Evolutionary conservation across 305 asterid species (phyloP).

Genomic region (Striga hermonthica): DNA sequence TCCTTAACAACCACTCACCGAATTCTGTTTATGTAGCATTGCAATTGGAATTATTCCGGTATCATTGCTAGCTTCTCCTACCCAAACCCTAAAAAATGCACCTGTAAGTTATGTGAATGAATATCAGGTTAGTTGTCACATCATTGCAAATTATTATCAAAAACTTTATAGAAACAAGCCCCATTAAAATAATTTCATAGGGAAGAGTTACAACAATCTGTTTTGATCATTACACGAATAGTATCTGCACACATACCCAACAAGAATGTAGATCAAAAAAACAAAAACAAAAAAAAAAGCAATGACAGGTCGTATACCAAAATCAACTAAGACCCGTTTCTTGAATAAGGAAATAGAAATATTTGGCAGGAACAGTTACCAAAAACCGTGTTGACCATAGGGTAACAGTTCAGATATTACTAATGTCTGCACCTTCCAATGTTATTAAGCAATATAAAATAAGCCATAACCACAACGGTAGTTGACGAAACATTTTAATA

Average conservation of each 20-base stretch:
- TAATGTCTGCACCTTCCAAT: slow-evolving; percentile 10
- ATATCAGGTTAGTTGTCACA: slow-evolving; percentile 14
- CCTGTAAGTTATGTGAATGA: slow-evolving; percentile 50
- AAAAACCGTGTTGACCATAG: slow-evolving; percentile 10
- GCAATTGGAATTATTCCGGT: slow-evolving; percentile 62
- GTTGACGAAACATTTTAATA: slow-evolving; percentile 7
- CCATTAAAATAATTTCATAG: slow-evolving; percentile 2
- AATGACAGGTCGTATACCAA: slow-evolving; percentile 14
- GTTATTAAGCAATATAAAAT: slow-evolving; percentile 19
- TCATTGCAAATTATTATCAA: slow-evolving; percentile 12
- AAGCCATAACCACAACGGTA: slow-evolving; percentile 5
- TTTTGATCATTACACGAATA: slow-evolving; percentile 18
- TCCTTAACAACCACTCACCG: slow-evolving; percentile 47
- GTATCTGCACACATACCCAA: neutral
- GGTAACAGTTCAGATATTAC: slow-evolving; percentile 13
- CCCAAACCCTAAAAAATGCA: slow-evolving; percentile 63
- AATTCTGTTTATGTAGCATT: slow-evolving; percentile 54
- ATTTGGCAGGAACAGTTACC: slow-evolving; percentile 1
- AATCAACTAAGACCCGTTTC: slow-evolving; percentile 11
- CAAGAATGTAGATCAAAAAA: slow-evolving; percentile 7
- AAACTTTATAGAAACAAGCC: slow-evolving; percentile 8
- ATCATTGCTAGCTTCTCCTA: slow-evolving; percentile 50
- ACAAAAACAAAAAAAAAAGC: neutral
- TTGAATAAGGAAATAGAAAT: neutral
- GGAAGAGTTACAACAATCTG: slow-evolving; percentile 1